Percentiles rank a stretch among this genome's conserved stretches.
phyloP scores from a whole-genome alignment of 2,329 filamentous ascomycete species.

The Botrytis deweyae region DNA sequence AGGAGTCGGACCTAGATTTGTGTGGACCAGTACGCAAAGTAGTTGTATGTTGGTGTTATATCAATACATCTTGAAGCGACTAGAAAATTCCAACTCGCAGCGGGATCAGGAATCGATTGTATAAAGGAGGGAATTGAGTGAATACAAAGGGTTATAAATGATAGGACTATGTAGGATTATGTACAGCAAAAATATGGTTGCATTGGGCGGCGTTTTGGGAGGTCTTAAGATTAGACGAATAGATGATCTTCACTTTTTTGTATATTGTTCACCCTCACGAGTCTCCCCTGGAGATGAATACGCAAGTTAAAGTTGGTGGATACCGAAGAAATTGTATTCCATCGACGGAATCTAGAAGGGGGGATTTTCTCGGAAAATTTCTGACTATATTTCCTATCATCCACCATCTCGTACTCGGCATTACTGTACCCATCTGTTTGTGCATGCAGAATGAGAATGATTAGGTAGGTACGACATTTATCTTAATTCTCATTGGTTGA shows the following conservation, averaged over 20 bases:
- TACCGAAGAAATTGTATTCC: not conserved
- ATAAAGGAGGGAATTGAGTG: conserved; percentile 24
- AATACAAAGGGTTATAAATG: not conserved
- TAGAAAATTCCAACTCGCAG: conserved; percentile 52
- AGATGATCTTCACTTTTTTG: conserved; percentile 24
- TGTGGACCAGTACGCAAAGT: conserved; percentile 98
- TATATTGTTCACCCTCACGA: not conserved
- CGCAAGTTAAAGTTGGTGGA: not conserved
- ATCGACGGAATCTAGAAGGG: not conserved
- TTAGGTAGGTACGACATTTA: conserved; percentile 6
- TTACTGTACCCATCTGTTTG: not conserved
- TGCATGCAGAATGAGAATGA: not conserved
- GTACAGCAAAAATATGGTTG: conserved; percentile 18
- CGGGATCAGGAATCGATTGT: conserved; percentile 30
- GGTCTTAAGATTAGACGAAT: conserved; percentile 21
- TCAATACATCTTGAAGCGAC: conserved; percentile 76
- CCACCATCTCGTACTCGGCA: not conserved
- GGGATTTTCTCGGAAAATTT: not conserved
- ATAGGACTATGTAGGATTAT: conserved; percentile 22
- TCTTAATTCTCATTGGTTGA: not conserved
- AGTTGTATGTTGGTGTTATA: conserved; percentile 96
- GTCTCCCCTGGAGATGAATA: not conserved
- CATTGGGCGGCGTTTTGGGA: conserved; percentile 17
- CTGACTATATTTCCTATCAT: not conserved
- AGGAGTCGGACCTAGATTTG: conserved; percentile 85